These are phyloP conservation scores for Apiotrichum domesticum DNA, from an alignment of 1,284 basidiomycete species.

Conservation along the genomic window DNA sequence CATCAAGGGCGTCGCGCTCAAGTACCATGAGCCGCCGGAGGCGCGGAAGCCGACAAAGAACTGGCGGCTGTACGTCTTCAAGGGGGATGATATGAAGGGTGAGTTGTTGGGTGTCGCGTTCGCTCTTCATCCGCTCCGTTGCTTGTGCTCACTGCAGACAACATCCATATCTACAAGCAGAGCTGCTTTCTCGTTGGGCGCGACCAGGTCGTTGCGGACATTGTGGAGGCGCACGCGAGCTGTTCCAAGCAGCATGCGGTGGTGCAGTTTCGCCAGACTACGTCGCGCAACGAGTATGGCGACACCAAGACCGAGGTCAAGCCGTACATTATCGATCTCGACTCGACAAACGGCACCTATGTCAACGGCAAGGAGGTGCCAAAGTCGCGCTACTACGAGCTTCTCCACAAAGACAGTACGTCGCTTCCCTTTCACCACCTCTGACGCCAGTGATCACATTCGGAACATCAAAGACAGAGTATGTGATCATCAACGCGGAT, in stretches of 20 bases:
- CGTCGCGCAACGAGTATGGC: slow-evolving; percentile 83
- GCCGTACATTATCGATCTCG: slow-evolving; percentile 95
- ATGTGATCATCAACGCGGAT: slow-evolving; percentile 68
- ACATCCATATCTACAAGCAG: slow-evolving; percentile 84
- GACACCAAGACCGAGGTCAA: slow-evolving; percentile 68
- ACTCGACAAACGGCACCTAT: slow-evolving; percentile 88
- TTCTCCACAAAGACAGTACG: slow-evolving; percentile 78
- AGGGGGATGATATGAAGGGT: slow-evolving; percentile 88
- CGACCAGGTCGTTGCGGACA: slow-evolving; percentile 77
- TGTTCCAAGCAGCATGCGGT: slow-evolving; percentile 98
- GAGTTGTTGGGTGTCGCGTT: slow-evolving; percentile 39
- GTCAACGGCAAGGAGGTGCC: slow-evolving; percentile 87
- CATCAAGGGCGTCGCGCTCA: slow-evolving; percentile 78
- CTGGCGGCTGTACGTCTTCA: slow-evolving; percentile 97
- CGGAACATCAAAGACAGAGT: slow-evolving; percentile 77
- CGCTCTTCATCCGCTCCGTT: too few relatives aligned
- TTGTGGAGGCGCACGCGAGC: slow-evolving; percentile 88
- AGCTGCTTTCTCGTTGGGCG: slow-evolving; percentile 91
- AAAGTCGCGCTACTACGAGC: slow-evolving; percentile 80
- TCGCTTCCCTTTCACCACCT: neutral
- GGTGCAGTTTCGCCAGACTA: slow-evolving; percentile 84
- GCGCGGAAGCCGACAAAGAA: slow-evolving; percentile 81
- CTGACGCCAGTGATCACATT: slow-evolving; percentile 73
- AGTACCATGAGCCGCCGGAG: slow-evolving; percentile 98
- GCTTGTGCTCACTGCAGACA: slow-evolving; percentile 52